Evolutionary conservation across 352 stramenopile species (phyloP), one percentile per base, ranked within the genome.

Genomic region (Pythium angustatum): DNA sequence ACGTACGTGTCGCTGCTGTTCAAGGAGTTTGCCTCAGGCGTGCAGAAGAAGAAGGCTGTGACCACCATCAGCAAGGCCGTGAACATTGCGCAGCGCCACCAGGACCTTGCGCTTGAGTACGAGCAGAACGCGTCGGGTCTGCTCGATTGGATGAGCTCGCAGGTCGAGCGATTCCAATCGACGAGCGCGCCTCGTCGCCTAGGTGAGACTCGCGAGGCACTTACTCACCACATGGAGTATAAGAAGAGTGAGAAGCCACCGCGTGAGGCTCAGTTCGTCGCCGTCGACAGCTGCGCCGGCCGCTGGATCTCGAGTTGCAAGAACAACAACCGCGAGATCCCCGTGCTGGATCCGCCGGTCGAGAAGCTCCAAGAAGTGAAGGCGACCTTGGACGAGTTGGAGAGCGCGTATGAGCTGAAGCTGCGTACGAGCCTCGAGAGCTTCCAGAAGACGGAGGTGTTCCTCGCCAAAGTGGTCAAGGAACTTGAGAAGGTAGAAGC

Each of bases 1-100:
- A 96, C 90, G 64, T 97, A 97, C 66, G 87, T 97, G 24, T 93
- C 85, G 30, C 72, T 96, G 48, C 85, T 96, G 47, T 97, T 96
- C 71, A 95, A 95, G 72, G 87, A 96, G 70, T 97, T 97, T 57
- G 90, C 90, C 2, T 93, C 85, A 17, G 87, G 89, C 30, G 73
- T 92, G 55, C 90, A 96, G 68, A 95, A 94, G 81, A 92, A 94
- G 63, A 93, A 93, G 76, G 82, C 88, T 1, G 77, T 96, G 45
- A 93, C 88, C 52, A 95, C 88, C 8, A 93, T 97, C 64, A 84
- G 81, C 72, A 97, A 96, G 75, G 90, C 90, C 53, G 81, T 97
- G 10, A 93, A 88, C 72, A 93, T 97, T 64, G 86, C 88, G 21
- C 87, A 94, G 72, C 87, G 89, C 57, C 90, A 97, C 66, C 86